Conservation (phyloP, 2,329 filamentous ascomycete species). For the Arthrobotrys sinensis region DNA sequence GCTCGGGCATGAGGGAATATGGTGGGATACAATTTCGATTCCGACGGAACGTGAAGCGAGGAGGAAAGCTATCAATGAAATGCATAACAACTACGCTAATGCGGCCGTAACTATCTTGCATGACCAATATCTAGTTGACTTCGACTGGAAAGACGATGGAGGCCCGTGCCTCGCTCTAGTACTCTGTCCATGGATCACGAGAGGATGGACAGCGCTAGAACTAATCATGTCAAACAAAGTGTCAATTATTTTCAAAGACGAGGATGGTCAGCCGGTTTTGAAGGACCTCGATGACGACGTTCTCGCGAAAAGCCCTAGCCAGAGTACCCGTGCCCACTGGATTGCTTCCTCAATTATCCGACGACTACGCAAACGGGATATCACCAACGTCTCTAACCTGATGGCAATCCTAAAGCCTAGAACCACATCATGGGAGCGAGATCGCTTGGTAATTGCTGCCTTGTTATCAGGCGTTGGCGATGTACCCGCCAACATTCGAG, state of each 20-base stretch:
- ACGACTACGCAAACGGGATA: no score
- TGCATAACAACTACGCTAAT: slow-evolving; percentile 65
- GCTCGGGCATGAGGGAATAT: slow-evolving; percentile 63
- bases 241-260: slow-evolving; percentile 34
- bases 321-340: no score
- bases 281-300: slow-evolving; percentile 56
- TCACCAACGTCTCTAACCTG: no score
- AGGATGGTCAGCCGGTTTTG: neutral
- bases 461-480: no score
- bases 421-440: no score
- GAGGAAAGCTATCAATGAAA: slow-evolving; percentile 61
- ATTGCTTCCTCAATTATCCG: no score
- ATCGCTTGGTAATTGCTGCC: no score
- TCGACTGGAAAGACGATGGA: slow-evolving; percentile 61
- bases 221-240: slow-evolving; percentile 59
- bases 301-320: neutral
- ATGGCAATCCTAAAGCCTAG: no score
- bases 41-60: slow-evolving; percentile 58
- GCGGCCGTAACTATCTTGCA: slow-evolving; percentile 62
- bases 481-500: no score
- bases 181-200: slow-evolving; percentile 63
- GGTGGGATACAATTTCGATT: slow-evolving; percentile 65
- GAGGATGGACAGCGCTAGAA: slow-evolving; percentile 64
- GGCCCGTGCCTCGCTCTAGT: slow-evolving; percentile 62
- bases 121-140: slow-evolving; percentile 49